A percentile compares a stretch with the other conserved stretches of the same genome.
Evolutionary conservation across 768 basidiomycete species (phyloP).

Genomic region (Harrya chromipes): DNA sequence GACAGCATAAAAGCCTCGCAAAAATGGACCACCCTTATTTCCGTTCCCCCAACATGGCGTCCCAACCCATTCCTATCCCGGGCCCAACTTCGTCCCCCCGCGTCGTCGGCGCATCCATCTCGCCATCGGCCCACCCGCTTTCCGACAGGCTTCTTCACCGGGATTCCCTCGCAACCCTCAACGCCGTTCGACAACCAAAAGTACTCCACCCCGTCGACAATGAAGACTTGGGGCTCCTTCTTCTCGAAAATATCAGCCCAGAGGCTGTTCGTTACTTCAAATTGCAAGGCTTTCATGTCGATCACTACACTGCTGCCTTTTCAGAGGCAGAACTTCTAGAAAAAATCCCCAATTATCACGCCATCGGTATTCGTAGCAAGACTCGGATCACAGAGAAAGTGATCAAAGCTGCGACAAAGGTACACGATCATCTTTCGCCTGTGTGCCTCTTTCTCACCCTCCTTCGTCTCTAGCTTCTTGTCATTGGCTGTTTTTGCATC

Average conservation of each 20-base stretch:
- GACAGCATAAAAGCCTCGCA: slow-evolving; percentile 12
- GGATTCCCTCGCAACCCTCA: slow-evolving; percentile 32
- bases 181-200: slow-evolving; percentile 52
- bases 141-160: slow-evolving; percentile 45
- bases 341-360: slow-evolving; percentile 82
- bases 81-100: slow-evolving; percentile 24
- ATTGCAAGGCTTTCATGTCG: slow-evolving; percentile 86
- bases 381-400: slow-evolving; percentile 93
- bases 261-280: slow-evolving; percentile 82
- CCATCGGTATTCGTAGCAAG: slow-evolving; percentile 95
- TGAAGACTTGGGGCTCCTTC: slow-evolving; percentile 73
- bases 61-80: slow-evolving; percentile 44
- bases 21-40: slow-evolving; percentile 15
- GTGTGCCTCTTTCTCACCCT: not conserved
- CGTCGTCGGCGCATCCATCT: slow-evolving; percentile 49
- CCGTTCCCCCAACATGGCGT: slow-evolving; percentile 39
- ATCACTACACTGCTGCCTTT: slow-evolving; percentile 81
- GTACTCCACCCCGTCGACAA: slow-evolving; percentile 82
- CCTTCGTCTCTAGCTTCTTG: slow-evolving; percentile 63
- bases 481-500: slow-evolving; percentile 99
- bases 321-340: slow-evolving; percentile 91
- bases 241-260: slow-evolving; percentile 94
- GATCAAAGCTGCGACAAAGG: slow-evolving; percentile 84
- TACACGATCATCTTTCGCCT: slow-evolving; percentile 29
- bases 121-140: slow-evolving; percentile 44